Base-by-base conservation (phyloP, 495 filamentous ascomycete genomes). In the Immersiella caudata region DNA sequence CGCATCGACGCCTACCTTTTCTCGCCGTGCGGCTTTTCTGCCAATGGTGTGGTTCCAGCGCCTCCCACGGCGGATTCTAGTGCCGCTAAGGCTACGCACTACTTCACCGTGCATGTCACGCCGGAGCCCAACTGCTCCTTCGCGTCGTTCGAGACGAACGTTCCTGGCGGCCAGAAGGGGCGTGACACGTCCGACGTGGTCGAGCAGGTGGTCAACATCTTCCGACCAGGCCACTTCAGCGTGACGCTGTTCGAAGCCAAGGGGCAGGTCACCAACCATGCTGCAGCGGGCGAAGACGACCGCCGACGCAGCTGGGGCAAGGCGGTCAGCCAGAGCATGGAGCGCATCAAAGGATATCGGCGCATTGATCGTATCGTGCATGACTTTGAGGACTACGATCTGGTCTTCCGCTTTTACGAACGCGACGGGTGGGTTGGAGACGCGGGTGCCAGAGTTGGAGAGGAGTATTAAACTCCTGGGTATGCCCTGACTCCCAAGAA, bases 51-150 rank as follows among this genome's bases (percentile, higher is more conserved):
- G 51, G 87, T 99, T 51, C 96, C 96, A 16, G 89, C 92, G 57
- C 90, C 94, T 3, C 67, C 24, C 4, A 61, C 64, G 40, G 80
- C 85, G 26, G 80, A 83, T 20, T 84, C 84, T 64, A 81, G 79
- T 46, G 82, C 80, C 33, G 86, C 84, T 46, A 83, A 82, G 65
- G 74, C 82, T 14, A 92, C 90, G 20, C 93, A 98, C 80, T 99
- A 99, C 79, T 99, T 97, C 84, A 99, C 94, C 1, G 96, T 99
- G 52, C 96, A 99, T 76, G 96, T 99, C 67, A 99, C 96, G 0
- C 96, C 96, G 0, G 96, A 99, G 83, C 91, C 95, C 35, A 88
- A 96, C 73, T 99, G 94, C 84, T 97, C 93, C n/a, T 99, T 97
- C 74, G 96, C 96, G 18, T 97, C 93, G 5, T 99, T 99, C 74